Evolutionary conservation across 2,329 filamentous ascomycete species (phyloP).

Genomic region (Colletotrichum neosansevieriae): DNA sequence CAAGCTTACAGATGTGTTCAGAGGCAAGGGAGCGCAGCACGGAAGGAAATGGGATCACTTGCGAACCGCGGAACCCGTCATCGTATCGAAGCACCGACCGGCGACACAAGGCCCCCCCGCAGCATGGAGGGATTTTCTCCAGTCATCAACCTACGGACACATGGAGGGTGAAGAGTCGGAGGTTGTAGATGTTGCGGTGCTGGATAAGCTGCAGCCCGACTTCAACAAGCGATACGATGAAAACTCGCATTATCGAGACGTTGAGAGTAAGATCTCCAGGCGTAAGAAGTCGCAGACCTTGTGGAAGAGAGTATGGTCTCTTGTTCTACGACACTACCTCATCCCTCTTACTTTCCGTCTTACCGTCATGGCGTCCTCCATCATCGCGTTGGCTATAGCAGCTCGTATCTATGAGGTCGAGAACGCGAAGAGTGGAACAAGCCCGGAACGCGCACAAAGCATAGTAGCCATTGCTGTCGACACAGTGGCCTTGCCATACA

Average conservation of each 20-base stretch:
- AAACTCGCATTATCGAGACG: slow-evolving; percentile 45
- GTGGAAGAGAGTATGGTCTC: slow-evolving; percentile 72
- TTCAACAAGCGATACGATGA: slow-evolving; percentile 56
- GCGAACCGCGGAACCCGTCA: slow-evolving; percentile 69
- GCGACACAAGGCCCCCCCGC: slow-evolving; percentile 54
- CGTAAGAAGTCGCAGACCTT: slow-evolving; percentile 49
- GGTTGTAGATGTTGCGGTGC: slow-evolving; percentile 59
- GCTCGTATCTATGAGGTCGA: slow-evolving; percentile 77
- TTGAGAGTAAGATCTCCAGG: slow-evolving; percentile 43
- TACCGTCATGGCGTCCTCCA: slow-evolving; percentile 84
- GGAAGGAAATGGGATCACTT: slow-evolving; percentile 72
- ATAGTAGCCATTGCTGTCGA: slow-evolving; percentile 92
- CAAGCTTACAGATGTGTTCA: slow-evolving; percentile 60
- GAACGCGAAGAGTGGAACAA: slow-evolving; percentile 54
- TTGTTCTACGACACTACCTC: slow-evolving; percentile 83
- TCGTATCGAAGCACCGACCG: slow-evolving; percentile 63
- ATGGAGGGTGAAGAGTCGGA: slow-evolving; percentile 60
- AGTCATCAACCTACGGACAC: slow-evolving; percentile 65
- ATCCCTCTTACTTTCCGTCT: slow-evolving; percentile 88
- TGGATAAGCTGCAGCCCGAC: slow-evolving; percentile 60
- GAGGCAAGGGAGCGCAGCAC: slow-evolving; percentile 59
- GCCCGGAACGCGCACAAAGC: slow-evolving; percentile 77
- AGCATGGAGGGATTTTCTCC: slow-evolving; percentile 67
- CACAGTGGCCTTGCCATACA: slow-evolving; percentile 88
- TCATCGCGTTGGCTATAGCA: slow-evolving; percentile 83